Evolutionary conservation across 202 grass and related monocot species (phyloP).

Genomic region (Alloteropsis angusta): DNA sequence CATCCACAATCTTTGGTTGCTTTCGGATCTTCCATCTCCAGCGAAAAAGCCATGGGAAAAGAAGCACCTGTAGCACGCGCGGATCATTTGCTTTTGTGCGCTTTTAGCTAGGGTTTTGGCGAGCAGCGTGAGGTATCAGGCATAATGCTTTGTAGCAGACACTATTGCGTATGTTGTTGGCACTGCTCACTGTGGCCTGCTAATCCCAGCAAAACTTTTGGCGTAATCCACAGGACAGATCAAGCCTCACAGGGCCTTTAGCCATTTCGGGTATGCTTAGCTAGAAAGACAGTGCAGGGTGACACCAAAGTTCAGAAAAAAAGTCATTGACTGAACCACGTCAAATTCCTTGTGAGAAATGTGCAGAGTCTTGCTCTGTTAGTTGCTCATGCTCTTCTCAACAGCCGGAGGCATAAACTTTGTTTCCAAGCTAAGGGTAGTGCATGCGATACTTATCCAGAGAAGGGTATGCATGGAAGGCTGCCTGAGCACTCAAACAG

Average conservation of each 20-base stretch:
- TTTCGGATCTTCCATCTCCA: not conserved
- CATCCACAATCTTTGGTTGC: not conserved
- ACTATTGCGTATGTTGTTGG: not conserved
- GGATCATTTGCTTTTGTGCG: not conserved
- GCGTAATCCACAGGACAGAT: not conserved
- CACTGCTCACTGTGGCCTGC: not conserved
- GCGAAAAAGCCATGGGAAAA: not conserved
- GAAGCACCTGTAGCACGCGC: not conserved
- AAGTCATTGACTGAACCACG: not conserved
- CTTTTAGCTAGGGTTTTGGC: not conserved
- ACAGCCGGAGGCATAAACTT: constrained; percentile 13
- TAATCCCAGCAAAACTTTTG: not conserved
- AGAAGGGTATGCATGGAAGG: not conserved
- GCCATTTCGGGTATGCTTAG: not conserved
- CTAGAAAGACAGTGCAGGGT: not conserved
- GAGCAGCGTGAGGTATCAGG: not conserved
- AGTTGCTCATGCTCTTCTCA: not conserved
- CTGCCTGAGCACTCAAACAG: not conserved
- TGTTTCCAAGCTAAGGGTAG: constrained; percentile 28
- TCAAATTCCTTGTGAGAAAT: not conserved
- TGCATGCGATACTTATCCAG: constrained; percentile 15
- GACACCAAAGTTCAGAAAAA: not conserved
- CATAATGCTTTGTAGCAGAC: not conserved
- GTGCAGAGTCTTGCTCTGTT: not conserved
- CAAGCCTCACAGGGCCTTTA: not conserved